A percentile compares a stretch with the other conserved stretches of the same genome.
Evolutionary conservation across 192 early-diverging fungal species (phyloP).

Genomic region (Entomortierella beljakovae): DNA sequence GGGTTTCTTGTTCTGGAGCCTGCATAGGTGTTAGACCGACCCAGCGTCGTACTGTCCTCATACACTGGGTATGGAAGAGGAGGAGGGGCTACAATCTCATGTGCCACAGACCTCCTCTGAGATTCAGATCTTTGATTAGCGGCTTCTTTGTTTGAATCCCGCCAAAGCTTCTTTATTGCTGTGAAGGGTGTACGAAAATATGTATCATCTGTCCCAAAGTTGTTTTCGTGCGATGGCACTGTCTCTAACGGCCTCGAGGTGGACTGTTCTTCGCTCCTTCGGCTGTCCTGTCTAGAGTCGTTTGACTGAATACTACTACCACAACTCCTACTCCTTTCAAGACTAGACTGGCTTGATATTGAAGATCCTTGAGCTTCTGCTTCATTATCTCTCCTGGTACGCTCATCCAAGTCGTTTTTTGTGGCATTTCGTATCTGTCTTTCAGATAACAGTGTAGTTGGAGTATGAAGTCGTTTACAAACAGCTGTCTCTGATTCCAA

Average conservation of each 20-base stretch:
- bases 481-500: constrained; percentile 32
- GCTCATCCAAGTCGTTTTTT: constrained; percentile 1
- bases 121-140: not conserved
- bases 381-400: not conserved
- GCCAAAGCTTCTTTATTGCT: constrained; percentile 27
- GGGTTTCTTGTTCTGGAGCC: not conserved
- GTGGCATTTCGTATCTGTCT: constrained; percentile 12
- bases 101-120: not conserved
- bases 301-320: not conserved
- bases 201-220: constrained; percentile 26
- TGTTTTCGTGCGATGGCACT: constrained; percentile 4
- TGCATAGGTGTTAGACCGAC: constrained; percentile 17
- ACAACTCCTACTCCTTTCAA: not conserved
- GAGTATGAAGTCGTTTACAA: constrained; percentile 26
- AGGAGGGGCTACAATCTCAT: constrained; percentile 30
- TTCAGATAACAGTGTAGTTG: not conserved
- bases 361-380: not conserved
- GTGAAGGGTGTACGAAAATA: constrained; percentile 22
- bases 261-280: not conserved
- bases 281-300: not conserved
- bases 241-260: not conserved
- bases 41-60: not conserved
- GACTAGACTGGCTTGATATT: not conserved
- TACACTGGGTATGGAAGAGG: not conserved
- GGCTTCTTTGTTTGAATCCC: constrained; percentile 23